Base-by-base conservation (phyloP, 2,329 filamentous ascomycete species). In the Dryadomyces sulphureus region DNA sequence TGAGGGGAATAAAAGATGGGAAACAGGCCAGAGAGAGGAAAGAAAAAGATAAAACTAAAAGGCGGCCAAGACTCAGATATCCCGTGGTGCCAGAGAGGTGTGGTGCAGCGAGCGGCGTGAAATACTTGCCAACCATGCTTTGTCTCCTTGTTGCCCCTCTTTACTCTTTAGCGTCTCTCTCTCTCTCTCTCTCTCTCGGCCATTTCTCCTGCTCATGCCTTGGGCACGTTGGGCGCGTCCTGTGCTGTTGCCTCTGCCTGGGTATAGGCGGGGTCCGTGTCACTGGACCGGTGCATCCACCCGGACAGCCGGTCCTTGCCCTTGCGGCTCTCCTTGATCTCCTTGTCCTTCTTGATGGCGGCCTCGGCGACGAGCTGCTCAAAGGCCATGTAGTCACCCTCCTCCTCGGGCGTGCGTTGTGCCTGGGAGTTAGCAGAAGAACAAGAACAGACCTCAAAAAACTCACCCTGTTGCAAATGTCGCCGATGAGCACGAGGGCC, bases 381-480 rank as follows among this genome's bases (percentile, higher is more conserved):
- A 55, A 98, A 98, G 16, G 90, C 89, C 77, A 98, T 93, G 65
- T 94, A 96, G 58, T 96, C 92, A 53, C 92, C 90, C 65, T 98
- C 92, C 68, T 98, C 92, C 53, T 98, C 92, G 38, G 90, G 83
- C 46, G 90, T 83, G 51, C 92, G 81, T 62, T 84, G 75, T 36
- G 90, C 86, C 89, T 95, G 54, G 20, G 19, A 2, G 53, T 51
- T 48, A 50, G 46, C 17, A 22, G 14, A 30, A 30, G 14, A 14
- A 30, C 27, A 36, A 36, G 34, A 11, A n/a, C 34, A 11, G n/a
- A 36, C 8, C n/a, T n/a, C n/a, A n/a, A 20, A 11, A 20, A 32
- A 60, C 71, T 50, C 73, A 93, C 90, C 75, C 87, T 88, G 53
- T 79, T 72, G 60, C 92, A 94, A 50, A 96, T 81, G 52, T 93